Conservation (phyloP, 305 asterid genomes). For the Rubia peregrina region DNA sequence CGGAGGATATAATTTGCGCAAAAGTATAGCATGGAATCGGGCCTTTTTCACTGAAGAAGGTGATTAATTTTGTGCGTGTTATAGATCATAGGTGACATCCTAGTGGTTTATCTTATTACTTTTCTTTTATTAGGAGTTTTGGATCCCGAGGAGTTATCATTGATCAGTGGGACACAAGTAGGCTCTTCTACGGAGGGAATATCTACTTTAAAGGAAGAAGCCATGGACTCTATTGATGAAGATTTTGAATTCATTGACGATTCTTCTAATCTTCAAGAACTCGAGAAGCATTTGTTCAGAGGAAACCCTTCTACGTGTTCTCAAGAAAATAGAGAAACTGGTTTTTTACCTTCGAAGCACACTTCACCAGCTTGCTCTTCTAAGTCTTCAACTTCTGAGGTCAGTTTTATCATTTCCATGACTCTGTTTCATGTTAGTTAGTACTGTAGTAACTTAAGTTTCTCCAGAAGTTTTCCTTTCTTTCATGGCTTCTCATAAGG, state of each 20-base stretch:
- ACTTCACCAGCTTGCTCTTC: constrained; percentile 36
- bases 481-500: constrained; percentile 49
- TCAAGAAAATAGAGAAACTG: constrained; percentile 21
- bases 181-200: constrained; percentile 37
- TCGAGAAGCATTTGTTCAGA: constrained; percentile 25
- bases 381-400: constrained; percentile 32
- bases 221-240: constrained; percentile 21
- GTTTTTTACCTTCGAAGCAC: constrained; percentile 13
- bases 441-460: constrained; percentile 14
- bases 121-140: constrained; percentile 54
- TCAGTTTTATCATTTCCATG: constrained; percentile 23
- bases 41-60: constrained; percentile 97
- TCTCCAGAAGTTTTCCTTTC: constrained; percentile 15
- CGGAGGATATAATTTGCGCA: constrained; percentile 66
- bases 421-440: neutral
- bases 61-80: constrained; percentile 15
- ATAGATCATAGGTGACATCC: neutral
- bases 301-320: constrained; percentile 24
- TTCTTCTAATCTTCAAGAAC: constrained; percentile 23
- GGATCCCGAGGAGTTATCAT: constrained; percentile 77
- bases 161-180: constrained; percentile 47
- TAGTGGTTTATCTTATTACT: constrained; percentile 17
- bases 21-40: constrained; percentile 92
- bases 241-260: constrained; percentile 22
- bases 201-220: constrained; percentile 35